Evolutionary conservation across 148 eudicot genomes (phyloP), one percentile per base, ranked within the genome.

Genomic region (Rhododendron molle): DNA sequence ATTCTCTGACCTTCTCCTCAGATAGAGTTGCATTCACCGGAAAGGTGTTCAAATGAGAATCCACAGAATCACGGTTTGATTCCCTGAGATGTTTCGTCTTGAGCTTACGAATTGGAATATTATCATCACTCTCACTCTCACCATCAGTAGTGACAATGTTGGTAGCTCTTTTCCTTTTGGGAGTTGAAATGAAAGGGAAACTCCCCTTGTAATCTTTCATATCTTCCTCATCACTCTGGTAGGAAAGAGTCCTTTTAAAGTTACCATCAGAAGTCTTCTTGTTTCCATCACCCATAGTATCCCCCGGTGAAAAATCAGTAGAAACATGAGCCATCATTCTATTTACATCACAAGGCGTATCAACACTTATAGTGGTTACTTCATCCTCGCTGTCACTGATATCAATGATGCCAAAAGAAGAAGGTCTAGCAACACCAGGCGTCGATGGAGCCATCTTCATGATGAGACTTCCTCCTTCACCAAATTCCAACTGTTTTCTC

Each of bases 401-500:
- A 73, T 87, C 88, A 79, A 90, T 86, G 28, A 89, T 60, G 76
- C 79, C 89, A 87, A 60, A 76, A 78, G 87, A 60, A 71, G 84
- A 38, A 30, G 87, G 76, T 40, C 82, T 85, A 40, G 20, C 85
- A 86, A 86, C 86, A 26, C 85, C 91, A 62, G 94, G 96, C 32
- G 94, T 95, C 23, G 90, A 80, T 52, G 95, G 96, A 84, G 94
- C 91, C 73, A 91, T 85, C 84, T 89, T 93, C 86, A 83, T 87
- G 67, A 40, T 36, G 67, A 85, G 80, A 56, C 83, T 81, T 86
- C 84, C 87, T 60, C 87, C 92, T 85, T 84, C 83, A 82, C 73
- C 88, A 80, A 86, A 93, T 47, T 62, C 47, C 84, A 91, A 85
- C 30, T 80, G 86, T 82, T 89, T 93, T 81, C 91, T 88, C 28